These are phyloP conservation scores for Globisporangium heterothallicum DNA, from an alignment of 352 stramenopile species.

Conservation along the genomic window DNA sequence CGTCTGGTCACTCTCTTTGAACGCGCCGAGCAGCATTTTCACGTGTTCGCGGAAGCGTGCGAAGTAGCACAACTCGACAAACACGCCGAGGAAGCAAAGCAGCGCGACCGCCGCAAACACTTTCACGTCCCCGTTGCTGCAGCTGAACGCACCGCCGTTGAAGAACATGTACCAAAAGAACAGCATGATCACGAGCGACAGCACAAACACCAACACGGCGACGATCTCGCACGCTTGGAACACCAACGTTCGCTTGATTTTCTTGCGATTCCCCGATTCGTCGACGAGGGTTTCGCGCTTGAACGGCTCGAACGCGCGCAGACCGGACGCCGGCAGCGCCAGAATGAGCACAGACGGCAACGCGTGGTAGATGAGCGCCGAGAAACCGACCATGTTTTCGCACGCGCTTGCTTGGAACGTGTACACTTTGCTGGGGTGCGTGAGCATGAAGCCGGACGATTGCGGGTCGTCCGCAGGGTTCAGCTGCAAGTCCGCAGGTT, in stretches of 20 bases:
- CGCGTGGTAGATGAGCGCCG: slow-evolving; percentile 62
- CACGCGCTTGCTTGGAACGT: slow-evolving; percentile 62
- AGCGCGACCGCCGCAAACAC: slow-evolving; percentile 47
- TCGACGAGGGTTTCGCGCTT: slow-evolving; percentile 38
- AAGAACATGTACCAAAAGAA: slow-evolving; percentile 85
- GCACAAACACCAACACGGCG: slow-evolving; percentile 46
- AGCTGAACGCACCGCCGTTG: slow-evolving; percentile 63
- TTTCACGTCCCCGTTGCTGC: slow-evolving; percentile 38
- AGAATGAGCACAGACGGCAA: slow-evolving; percentile 56
- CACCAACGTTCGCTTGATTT: slow-evolving; percentile 67
- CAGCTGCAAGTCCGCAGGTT: slow-evolving; percentile 37
- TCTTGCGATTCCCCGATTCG: slow-evolving; percentile 48
- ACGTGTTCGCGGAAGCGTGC: slow-evolving; percentile 76
- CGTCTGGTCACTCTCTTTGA: slow-evolving; percentile 76
- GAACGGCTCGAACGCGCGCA: slow-evolving; percentile 70
- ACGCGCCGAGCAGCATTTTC: slow-evolving; percentile 80
- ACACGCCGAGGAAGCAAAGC: slow-evolving; percentile 54
- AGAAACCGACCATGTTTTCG: slow-evolving; percentile 78
- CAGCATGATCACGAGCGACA: slow-evolving; percentile 46
- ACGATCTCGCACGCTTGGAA: slow-evolving; percentile 72
- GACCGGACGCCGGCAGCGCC: slow-evolving; percentile 43
- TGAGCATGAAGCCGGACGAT: slow-evolving; percentile 47
- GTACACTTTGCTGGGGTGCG: slow-evolving; percentile 44
- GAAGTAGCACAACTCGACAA: slow-evolving; percentile 64
- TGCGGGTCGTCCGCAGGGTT: slow-evolving; percentile 18